These are phyloP conservation scores for Globisporangium acanthophoron DNA, from an alignment of 352 stramenopile genomes.

Conservation along the genomic window DNA sequence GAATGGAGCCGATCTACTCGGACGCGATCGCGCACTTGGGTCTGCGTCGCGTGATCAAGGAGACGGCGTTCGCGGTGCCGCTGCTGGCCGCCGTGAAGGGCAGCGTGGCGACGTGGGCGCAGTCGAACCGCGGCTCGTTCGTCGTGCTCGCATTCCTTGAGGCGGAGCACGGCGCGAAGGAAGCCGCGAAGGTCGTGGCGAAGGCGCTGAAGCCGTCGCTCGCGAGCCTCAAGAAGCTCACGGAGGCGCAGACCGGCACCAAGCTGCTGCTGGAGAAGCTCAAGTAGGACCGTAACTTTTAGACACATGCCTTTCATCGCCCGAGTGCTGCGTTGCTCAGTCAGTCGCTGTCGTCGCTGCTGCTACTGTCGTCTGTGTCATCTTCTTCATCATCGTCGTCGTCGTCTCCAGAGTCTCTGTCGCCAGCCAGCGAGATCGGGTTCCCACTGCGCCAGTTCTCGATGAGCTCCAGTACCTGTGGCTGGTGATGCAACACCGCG, in stretches of 20 bases:
- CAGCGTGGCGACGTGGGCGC: constrained; percentile 44
- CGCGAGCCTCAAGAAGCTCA: constrained; percentile 53
- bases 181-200: constrained; percentile 43
- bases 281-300: constrained; percentile 26
- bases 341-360: constrained; percentile 6
- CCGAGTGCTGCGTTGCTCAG: not conserved
- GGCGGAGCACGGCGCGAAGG: constrained; percentile 39
- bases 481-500: constrained; percentile 32
- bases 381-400: constrained; percentile 23
- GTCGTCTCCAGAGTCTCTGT: constrained; percentile 10
- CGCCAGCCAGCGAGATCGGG: constrained; percentile 19
- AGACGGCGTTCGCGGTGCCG: constrained; percentile 45
- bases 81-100: constrained; percentile 49
- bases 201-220: constrained; percentile 60
- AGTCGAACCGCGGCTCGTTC: constrained; percentile 76
- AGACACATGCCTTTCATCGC: not conserved
- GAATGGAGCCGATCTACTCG: constrained; percentile 52
- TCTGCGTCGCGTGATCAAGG: constrained; percentile 74
- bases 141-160: constrained; percentile 82
- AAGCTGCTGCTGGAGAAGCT: constrained; percentile 85
- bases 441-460: constrained; percentile 37
- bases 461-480: constrained; percentile 29
- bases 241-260: constrained; percentile 58
- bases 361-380: not conserved
- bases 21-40: constrained; percentile 71